Evolutionary conservation across 106 monocot genomes (phyloP).

Genomic region (Gastrodia elata): DNA sequence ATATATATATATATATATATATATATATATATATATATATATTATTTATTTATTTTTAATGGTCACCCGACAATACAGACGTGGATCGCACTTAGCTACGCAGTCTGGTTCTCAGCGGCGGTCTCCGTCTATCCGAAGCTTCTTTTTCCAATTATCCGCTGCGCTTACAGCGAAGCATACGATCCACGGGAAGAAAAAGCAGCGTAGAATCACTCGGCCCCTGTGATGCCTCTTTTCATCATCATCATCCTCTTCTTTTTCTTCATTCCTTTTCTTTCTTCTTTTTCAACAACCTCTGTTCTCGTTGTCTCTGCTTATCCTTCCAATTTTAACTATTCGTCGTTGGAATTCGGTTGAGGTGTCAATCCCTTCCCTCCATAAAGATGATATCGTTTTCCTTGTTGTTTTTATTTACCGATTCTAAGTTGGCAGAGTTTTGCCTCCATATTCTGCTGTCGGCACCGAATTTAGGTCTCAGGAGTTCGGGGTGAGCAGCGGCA

Average conservation of each 20-base stretch:
- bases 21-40: too few relatives aligned
- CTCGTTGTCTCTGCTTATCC: background rate
- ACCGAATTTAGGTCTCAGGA: background rate
- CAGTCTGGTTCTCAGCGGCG: background rate
- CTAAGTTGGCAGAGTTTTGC: background rate
- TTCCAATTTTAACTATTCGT: conserved; percentile 1
- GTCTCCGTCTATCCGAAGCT: background rate
- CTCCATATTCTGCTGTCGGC: background rate
- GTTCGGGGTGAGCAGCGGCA: conserved; percentile 4
- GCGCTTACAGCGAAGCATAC: background rate
- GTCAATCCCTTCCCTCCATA: background rate
- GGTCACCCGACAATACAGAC: background rate
- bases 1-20: too few relatives aligned
- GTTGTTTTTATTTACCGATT: background rate
- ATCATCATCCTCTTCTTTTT: background rate
- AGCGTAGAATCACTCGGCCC: background rate
- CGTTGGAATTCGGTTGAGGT: conserved; percentile 5
- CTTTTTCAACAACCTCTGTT: background rate
- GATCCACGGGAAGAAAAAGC: background rate
- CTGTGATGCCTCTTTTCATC: conserved; percentile 4
- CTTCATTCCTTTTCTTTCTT: background rate
- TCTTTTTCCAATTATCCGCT: conserved; percentile 1
- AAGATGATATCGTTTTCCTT: background rate
- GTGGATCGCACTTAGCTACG: background rate
- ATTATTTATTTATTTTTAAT: too few relatives aligned